Percentiles rank a stretch among this genome's conserved stretches.
Conservation (phyloP, 1,284 basidiomycete species). For the Boletus calvinii region DNA sequence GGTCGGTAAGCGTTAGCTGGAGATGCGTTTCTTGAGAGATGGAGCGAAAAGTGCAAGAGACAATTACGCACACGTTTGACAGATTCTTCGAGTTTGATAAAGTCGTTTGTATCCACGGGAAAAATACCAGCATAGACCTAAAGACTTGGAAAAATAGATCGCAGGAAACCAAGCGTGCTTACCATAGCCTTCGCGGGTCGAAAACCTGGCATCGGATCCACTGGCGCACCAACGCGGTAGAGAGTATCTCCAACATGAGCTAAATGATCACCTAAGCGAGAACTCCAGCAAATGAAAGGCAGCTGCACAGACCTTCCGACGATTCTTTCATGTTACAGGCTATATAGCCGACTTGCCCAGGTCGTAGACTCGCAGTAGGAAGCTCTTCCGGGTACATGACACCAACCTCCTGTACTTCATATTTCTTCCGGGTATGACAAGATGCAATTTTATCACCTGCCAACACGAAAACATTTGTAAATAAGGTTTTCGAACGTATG, state of each 20-base stretch:
- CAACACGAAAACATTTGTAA: not conserved
- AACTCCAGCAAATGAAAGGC: not conserved
- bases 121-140: slow-evolving; percentile 96
- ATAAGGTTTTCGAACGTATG: not conserved
- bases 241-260: slow-evolving; percentile 95
- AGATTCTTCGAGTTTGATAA: slow-evolving; percentile 93
- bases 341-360: slow-evolving; percentile 91
- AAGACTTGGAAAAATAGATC: slow-evolving; percentile 1
- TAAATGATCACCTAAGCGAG: slow-evolving; percentile 33
- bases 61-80: slow-evolving; percentile 72
- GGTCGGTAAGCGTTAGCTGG: slow-evolving; percentile 83
- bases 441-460: slow-evolving; percentile 88
- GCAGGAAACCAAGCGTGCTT: not conserved
- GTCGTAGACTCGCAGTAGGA: slow-evolving; percentile 64
- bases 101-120: slow-evolving; percentile 90
- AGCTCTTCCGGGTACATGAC: slow-evolving; percentile 91
- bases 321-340: slow-evolving; percentile 98
- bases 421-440: slow-evolving; percentile 84
- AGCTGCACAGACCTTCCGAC: slow-evolving; percentile 69
- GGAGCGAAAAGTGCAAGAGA: slow-evolving; percentile 1
- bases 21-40: slow-evolving; percentile 17
- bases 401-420: slow-evolving; percentile 91
- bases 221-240: slow-evolving; percentile 70
- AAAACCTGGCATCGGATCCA: slow-evolving; percentile 90
- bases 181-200: slow-evolving; percentile 95